phyloP scores from a whole-genome alignment of 2,329 filamentous ascomycete species.

The Stagonosporopsis cucurbitacearum region DNA sequence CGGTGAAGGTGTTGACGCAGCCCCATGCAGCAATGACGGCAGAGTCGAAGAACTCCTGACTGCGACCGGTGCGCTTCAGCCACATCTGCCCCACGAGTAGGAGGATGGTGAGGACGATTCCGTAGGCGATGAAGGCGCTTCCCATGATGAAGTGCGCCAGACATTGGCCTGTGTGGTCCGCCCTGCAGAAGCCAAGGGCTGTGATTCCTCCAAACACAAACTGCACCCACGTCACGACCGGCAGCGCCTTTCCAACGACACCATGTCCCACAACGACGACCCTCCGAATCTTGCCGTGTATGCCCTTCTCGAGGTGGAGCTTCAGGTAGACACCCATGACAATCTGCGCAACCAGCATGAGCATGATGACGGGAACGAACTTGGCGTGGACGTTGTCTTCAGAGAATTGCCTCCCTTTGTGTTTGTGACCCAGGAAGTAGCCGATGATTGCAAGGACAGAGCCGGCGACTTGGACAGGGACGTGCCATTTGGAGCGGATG shows the following conservation, averaged over 20 bases:
- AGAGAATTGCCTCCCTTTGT: constrained; percentile 86
- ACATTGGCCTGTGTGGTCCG: constrained; percentile 90
- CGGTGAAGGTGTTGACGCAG: constrained; percentile 97
- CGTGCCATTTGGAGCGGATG: constrained; percentile 89
- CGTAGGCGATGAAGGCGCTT: constrained; percentile 93
- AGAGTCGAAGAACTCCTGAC: constrained; percentile 97
- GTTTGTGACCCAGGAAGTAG: constrained; percentile 89
- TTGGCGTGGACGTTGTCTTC: constrained; percentile 69
- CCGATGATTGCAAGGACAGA: constrained; percentile 78
- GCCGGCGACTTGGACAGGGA: constrained; percentile 80
- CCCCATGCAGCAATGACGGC: constrained; percentile 92
- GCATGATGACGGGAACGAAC: constrained; percentile 81
- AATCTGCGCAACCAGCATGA: constrained; percentile 78
- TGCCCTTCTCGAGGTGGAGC: constrained; percentile 83
- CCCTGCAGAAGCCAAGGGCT: constrained; percentile 88
- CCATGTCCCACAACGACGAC: constrained; percentile 77
- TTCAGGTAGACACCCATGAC: constrained; percentile 85
- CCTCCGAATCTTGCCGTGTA: constrained; percentile 78
- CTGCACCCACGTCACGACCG: constrained; percentile 86
- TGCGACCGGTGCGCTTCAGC: constrained; percentile 80
- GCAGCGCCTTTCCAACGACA: constrained; percentile 84
- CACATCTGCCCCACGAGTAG: constrained; percentile 88
- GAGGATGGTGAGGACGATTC: constrained; percentile 82
- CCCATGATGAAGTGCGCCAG: constrained; percentile 99
- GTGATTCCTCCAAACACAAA: constrained; percentile 97